Base-by-base conservation (phyloP, 2,329 filamentous ascomycete genomes). In the Penicillium psychrosexuale region DNA sequence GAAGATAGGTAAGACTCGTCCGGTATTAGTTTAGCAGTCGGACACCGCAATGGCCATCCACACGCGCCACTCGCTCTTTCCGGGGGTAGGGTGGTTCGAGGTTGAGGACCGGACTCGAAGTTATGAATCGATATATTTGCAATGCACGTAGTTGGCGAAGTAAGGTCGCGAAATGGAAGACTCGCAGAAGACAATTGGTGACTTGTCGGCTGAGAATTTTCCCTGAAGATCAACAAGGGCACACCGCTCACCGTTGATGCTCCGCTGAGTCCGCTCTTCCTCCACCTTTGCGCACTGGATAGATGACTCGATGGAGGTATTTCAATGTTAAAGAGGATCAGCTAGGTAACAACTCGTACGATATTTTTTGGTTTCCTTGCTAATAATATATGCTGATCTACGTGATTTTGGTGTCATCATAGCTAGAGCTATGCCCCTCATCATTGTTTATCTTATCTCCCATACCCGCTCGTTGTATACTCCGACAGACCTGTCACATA, bases 391-490 rank as follows among this genome's bases (percentile, higher is more conserved):
- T 43, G 17, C n/a, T 34, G 34, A 11, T 37, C 45, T 46, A 15
- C n/a, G 17, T 53, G 50, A 28, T 36, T 31, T 19, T 56, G 4
- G 24, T 36, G 40, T 57, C 45, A 50, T 59, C 50, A 53, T 53
- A 46, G 33, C 39, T 47, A 28, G 13, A 30, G 24, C 42, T 49
- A 38, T 61, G 58, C 62, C 61, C 62, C 62, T 65, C 62, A 57
- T 59, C 58, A 55, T 61, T 62, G 61, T 58, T 65, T 65, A 65
- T 65, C 62, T 65, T 65, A 65, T 65, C 62, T 63, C 22, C 8
- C 45, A 48, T 46, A n/a, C 30, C 28, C 12, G 8, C 8, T 11
- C 3, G 30, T 34, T 24, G 13, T 46, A 46, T 24, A 48, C 47
- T 46, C 49, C 53, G 49, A 58, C 55, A 58, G 57, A 34, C 53